A percentile compares a stretch with the other conserved stretches of the same genome.
Conservation (phyloP, 495 filamentous ascomycete genomes). For the Lasiosphaeris hirsuta region DNA sequence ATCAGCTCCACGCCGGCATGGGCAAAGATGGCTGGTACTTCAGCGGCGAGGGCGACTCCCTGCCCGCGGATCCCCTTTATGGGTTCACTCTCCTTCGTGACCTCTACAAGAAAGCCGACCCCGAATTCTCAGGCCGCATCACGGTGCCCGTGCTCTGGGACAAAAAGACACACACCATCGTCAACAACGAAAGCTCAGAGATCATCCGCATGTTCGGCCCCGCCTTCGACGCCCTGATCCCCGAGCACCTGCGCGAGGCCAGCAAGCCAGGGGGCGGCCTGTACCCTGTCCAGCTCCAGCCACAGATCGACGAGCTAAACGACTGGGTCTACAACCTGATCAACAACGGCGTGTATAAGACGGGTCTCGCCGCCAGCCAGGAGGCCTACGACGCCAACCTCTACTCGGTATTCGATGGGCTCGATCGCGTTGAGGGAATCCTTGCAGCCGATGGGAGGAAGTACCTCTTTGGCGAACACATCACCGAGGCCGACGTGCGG, state of each 20-base stretch:
- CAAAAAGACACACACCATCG: slow-evolving; percentile 61
- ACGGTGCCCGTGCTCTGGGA: slow-evolving; percentile 75
- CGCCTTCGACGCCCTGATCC: slow-evolving; percentile 71
- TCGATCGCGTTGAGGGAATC: slow-evolving; percentile 65
- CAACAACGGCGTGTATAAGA: slow-evolving; percentile 81
- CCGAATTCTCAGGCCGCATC: slow-evolving; percentile 59
- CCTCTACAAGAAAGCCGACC: slow-evolving; percentile 63
- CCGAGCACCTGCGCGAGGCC: slow-evolving; percentile 55
- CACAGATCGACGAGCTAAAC: slow-evolving; percentile 70
- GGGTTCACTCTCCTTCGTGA: slow-evolving; percentile 59
- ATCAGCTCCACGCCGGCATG: slow-evolving; percentile 51
- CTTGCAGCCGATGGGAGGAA: slow-evolving; percentile 38
- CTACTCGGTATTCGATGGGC: slow-evolving; percentile 61
- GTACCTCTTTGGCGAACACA: slow-evolving; percentile 59
- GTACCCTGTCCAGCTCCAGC: slow-evolving; percentile 56
- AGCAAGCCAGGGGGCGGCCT: slow-evolving; percentile 46
- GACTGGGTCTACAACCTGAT: slow-evolving; percentile 80
- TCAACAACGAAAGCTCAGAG: slow-evolving; percentile 74
- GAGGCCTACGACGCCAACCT: slow-evolving; percentile 68
- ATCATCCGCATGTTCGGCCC: slow-evolving; percentile 66
- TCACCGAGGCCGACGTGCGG: slow-evolving; percentile 76
- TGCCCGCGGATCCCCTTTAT: slow-evolving; percentile 58
- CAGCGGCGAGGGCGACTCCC: slow-evolving; percentile 48
- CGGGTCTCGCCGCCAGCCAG: slow-evolving; percentile 51
- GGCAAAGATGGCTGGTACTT: slow-evolving; percentile 66